Evolutionary conservation across 768 basidiomycete species (phyloP), one percentile per base, ranked within the genome.

Genomic region (Hygrocybe punicea): DNA sequence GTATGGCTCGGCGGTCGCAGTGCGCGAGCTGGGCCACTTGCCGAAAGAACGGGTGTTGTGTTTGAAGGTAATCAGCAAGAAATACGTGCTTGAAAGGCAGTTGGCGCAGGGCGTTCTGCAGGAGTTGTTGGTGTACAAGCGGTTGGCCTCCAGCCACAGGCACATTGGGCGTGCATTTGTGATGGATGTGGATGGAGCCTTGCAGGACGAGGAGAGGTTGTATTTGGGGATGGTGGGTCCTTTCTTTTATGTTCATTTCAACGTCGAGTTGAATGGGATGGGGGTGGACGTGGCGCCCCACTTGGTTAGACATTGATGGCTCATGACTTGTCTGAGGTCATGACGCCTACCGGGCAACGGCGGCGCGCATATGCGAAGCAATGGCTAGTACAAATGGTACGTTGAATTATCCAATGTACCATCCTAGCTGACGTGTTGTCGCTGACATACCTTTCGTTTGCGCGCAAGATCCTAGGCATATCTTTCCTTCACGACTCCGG

Each of bases 401-500:
- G 65, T 51, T 33, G 29, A 17, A 34, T 37, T 19, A n/a, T 14
- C 3, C 19, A n/a, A 37, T 25, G 4, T 36, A 29, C 3, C 63
- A 50, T 33, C 19, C 51, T 14, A 11, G 11, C 4, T 13, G 2
- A 7, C 54, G 57, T 55, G 39, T 57, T 10, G 35, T 4, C 50
- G 19, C n/a, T 37, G 19, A n/a, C 29, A 4, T 29, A 29, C 29
- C 8, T 4, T 29, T 29, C 8, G 8, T 29, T n/a, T 29, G 29
- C 8, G 29, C 29, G 29, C 4, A 29, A 79, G 77, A 70, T 71
- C 6, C 70, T 72, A 29, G 78, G 77, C 1, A 63, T 79, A n/a
- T 58, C 68, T 3, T 65, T 71, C 40, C 67, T 89, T 40, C 85
- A 87, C 60, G 69, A 69, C 23, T 77, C 83, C 66, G 84, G 84